Evolutionary conservation across 176 grass and related monocot species (phyloP).

Genomic region (Aegilops speltoides): DNA sequence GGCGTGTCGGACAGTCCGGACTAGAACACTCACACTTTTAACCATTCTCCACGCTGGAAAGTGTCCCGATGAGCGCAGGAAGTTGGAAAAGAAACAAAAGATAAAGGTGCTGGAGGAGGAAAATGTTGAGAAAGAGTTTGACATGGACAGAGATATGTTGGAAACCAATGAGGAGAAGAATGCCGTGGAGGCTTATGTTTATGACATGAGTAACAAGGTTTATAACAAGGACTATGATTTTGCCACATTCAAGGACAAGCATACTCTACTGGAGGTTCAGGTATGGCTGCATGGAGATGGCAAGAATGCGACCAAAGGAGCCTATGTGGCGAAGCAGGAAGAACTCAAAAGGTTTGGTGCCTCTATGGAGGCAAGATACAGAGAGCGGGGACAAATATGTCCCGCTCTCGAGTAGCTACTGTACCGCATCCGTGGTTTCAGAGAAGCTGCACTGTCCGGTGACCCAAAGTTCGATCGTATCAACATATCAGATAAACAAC

Average conservation of each 20-base stretch:
- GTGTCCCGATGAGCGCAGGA: too few species aligned
- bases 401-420: slow-evolving; percentile 42
- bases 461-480: slow-evolving; percentile 83
- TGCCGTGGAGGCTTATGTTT: slow-evolving; percentile 91
- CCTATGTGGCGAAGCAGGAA: too few species aligned
- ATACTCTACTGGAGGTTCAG: too few species aligned
- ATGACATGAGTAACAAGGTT: slow-evolving; percentile 96
- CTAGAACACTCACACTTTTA: not conserved
- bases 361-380: slow-evolving; percentile 25
- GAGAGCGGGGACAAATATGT: slow-evolving; percentile 54
- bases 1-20: not conserved
- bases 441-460: slow-evolving; percentile 62
- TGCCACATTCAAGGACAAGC: too few species aligned
- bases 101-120: slow-evolving; percentile 18
- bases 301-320: too few species aligned
- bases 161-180: slow-evolving; percentile 98
- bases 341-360: too few species aligned
- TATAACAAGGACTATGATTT: too few species aligned
- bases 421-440: slow-evolving; percentile 66
- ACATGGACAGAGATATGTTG: slow-evolving; percentile 89
- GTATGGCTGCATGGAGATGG: too few species aligned
- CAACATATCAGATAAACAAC: slow-evolving; percentile 71
- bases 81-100: too few species aligned
- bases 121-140: slow-evolving; percentile 75
- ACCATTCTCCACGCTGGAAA: too few species aligned